Base-by-base conservation (phyloP, 768 basidiomycete genomes). In the Serendipita sp. region DNA sequence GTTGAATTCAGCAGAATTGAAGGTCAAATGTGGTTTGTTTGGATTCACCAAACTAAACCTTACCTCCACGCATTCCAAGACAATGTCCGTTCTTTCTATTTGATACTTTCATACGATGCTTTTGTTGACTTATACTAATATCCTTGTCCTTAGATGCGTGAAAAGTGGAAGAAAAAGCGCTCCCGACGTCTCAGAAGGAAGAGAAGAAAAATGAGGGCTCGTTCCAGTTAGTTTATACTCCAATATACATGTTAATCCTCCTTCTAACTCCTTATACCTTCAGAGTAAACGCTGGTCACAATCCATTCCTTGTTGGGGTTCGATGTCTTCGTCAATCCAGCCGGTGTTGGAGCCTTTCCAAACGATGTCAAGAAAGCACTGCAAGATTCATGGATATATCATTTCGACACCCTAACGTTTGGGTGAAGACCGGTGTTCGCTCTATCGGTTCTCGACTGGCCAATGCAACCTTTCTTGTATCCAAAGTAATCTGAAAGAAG, bases 101-200 rank as follows among this genome's bases (percentile, higher is more conserved):
- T 2, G n/a, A 32, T 32, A 51, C 48, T 51, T 51, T 51, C n/a
- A 51, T n/a, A 51, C 1, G 7, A 8, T 51, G 7, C 5, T 51
- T 18, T 8, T 8, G 8, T 41, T 13, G 41, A 41, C 41, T 41
- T 41, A 41, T 41, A 41, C 48, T 62, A 13, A 62, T 62, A 8
- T 5, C 11, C 16, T 36, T n/a, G 28, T 3, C 16, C 52, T 35
- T 23, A 58, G 51, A 91, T 91, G 89, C 89, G 89, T 88, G 89
- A 91, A 77, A 91, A 91, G 85, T 91, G 89, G 89, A 91, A 91
- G 85, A 92, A 92, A 79, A 92, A 92, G 82, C 83, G 89, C 74
- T 89, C 89, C 69, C 85, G 89, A 75, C 88, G 90, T 74, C 90
- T 92, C 79, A 82, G 90, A 74, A 87, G 89, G 77, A 92, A 92